phyloP scores from a whole-genome alignment of 805 yeast genomes.

The Ascoidea asiatica region DNA sequence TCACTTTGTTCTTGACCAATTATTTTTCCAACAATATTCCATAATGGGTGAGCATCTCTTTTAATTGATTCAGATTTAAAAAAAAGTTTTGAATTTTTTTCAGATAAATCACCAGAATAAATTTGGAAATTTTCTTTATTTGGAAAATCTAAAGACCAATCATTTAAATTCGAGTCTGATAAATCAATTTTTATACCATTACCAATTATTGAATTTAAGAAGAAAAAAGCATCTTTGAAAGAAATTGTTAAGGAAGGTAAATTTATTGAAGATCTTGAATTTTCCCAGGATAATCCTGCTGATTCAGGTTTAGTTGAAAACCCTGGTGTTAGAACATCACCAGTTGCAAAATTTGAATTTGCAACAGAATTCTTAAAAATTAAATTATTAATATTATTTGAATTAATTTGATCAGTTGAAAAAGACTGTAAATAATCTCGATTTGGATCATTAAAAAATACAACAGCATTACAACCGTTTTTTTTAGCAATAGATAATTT shows the following conservation, averaged over 20 bases:
- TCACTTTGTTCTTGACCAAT: conserved; percentile 71
- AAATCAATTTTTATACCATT: conserved; percentile 21
- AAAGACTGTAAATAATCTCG: conserved; percentile 8
- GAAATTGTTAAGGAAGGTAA: conserved; percentile 73
- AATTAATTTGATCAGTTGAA: conserved; percentile 17
- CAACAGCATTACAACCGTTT: conserved; percentile 46
- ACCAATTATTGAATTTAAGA: conserved; percentile 23
- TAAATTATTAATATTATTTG: conserved; percentile 11
- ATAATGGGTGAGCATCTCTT: conserved; percentile 46
- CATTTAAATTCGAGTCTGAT: conserved; percentile 8
- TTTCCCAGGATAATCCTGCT: conserved; percentile 26
- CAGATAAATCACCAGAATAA: conserved; percentile 27
- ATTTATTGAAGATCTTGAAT: conserved; percentile 43
- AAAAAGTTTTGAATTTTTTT: conserved; percentile 14
- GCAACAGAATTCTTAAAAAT: conserved; percentile 35
- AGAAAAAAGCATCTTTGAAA: conserved; percentile 46
- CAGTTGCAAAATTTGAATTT: conserved; percentile 46
- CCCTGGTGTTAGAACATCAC: conserved; percentile 75
- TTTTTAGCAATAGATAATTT: conserved; percentile 42
- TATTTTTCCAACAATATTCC: conserved; percentile 72
- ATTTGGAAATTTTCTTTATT: conserved; percentile 18
- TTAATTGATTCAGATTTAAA: conserved; percentile 28
- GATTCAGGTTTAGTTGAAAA: conserved; percentile 36
- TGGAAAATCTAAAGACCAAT: conserved; percentile 21
- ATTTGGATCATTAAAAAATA: conserved; percentile 44